Percentiles rank a stretch among this genome's conserved stretches.
phyloP scores from a whole-genome alignment of 176 grass and related monocot genomes.

The Puya raimondii region DNA sequence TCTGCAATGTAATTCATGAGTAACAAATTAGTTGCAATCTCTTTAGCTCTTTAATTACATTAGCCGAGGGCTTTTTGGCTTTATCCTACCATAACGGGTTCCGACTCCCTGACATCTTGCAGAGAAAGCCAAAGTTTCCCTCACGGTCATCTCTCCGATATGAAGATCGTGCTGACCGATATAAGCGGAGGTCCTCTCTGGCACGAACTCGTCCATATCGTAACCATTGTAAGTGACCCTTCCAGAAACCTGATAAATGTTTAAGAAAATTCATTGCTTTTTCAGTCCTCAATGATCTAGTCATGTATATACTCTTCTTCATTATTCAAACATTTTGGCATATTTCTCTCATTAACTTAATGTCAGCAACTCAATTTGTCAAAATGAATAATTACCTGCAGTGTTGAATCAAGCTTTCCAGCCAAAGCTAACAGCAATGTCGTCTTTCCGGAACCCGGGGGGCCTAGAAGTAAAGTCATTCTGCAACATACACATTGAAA shows the following conservation, averaged over 20 bases:
- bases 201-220: conserved; percentile 25
- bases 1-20: conserved; percentile 16
- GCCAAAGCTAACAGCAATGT: conserved; percentile 27
- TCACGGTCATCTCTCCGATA: conserved; percentile 22
- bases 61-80: neutral
- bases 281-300: neutral
- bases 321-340: neutral
- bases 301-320: neutral
- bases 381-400: neutral
- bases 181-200: conserved; percentile 18
- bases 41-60: neutral
- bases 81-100: conserved; percentile 8
- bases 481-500: conserved; percentile 6
- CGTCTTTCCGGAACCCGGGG: conserved; percentile 28
- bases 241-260: conserved; percentile 19
- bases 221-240: conserved; percentile 27
- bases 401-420: conserved; percentile 20
- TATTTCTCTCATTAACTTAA: neutral
- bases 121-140: conserved; percentile 29
- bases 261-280: neutral
- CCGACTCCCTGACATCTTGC: conserved; percentile 28
- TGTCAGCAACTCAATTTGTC: neutral
- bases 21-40: conserved; percentile 1
- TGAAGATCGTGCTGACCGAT: conserved; percentile 28
- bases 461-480: conserved; percentile 31